A percentile compares a stretch with the other conserved stretches of the same genome.
phyloP scores from a whole-genome alignment of 768 basidiomycete species.

The Suillus alpinus region DNA sequence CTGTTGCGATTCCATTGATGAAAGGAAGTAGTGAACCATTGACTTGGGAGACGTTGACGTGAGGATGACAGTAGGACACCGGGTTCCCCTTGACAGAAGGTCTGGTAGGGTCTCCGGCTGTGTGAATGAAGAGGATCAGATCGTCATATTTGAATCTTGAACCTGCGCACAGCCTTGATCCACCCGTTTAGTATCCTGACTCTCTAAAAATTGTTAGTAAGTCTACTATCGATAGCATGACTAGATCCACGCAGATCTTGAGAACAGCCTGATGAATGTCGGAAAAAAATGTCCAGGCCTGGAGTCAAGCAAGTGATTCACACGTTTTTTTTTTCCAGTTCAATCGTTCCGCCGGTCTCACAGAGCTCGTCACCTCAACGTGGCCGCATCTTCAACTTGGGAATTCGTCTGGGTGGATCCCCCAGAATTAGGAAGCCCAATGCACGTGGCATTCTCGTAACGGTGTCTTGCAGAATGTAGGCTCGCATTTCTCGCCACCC shows the following conservation, averaged over 20 bases:
- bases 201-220: neutral
- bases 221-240: neutral
- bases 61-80: neutral
- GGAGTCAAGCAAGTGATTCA: constrained; percentile 2
- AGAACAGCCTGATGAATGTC: neutral
- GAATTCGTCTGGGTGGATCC: constrained; percentile 24
- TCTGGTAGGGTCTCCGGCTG: neutral
- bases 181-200: neutral
- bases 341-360: constrained; percentile 24
- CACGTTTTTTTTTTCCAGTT: constrained; percentile 2
- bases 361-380: constrained; percentile 15
- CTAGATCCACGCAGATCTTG: neutral
- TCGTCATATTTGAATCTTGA: neutral
- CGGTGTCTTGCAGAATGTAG: neutral
- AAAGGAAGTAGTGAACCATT: neutral
- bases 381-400: constrained; percentile 17
- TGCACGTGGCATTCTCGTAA: neutral
- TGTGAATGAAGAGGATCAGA: neutral
- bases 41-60: neutral
- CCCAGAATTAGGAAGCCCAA: neutral
- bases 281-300: neutral
- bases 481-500: constrained; percentile 1
- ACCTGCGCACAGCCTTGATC: neutral
- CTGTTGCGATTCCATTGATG: neutral
- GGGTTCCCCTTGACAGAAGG: neutral